phyloP scores from a whole-genome alignment of 2,329 filamentous ascomycete species.

The Ophiosphaerella narmari region DNA sequence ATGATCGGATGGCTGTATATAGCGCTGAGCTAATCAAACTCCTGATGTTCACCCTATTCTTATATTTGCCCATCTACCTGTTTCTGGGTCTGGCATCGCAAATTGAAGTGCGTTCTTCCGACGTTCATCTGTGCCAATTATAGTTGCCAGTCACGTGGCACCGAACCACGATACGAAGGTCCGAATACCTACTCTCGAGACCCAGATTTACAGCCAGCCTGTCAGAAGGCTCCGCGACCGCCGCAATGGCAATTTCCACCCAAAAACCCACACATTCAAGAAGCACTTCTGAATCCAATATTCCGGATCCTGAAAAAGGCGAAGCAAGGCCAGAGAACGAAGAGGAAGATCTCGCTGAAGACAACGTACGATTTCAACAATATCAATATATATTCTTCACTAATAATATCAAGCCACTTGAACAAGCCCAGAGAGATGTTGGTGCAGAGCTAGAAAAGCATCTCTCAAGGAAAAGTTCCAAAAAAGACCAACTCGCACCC shows the following conservation, averaged over 20 bases:
- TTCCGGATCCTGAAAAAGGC: conserved; percentile 24
- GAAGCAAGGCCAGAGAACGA: conserved; percentile 10
- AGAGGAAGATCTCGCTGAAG: conserved; percentile 2
- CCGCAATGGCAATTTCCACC: background rate
- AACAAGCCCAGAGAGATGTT: conserved; percentile 18
- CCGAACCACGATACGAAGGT: no score
- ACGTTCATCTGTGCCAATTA: no score
- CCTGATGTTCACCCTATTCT: no score
- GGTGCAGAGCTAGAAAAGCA: conserved; percentile 37
- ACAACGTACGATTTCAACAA: background rate
- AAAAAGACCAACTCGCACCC: conserved; percentile 28
- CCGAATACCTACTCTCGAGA: no score
- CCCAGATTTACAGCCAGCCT: no score
- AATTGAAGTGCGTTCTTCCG: no score
- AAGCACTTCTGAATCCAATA: conserved; percentile 26
- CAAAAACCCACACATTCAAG: conserved; percentile 15
- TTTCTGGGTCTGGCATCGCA: no score
- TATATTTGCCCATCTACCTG: no score
- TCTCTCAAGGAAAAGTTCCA: conserved; percentile 35
- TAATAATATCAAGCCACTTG: conserved; percentile 9
- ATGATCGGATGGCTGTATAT: no score
- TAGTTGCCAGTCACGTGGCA: no score
- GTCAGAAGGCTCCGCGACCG: background rate
- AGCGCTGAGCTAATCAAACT: no score
- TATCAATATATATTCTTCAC: background rate